Evolutionary conservation across 2,329 filamentous ascomycete genomes (phyloP).

Genomic region (Fusarium nanum): DNA sequence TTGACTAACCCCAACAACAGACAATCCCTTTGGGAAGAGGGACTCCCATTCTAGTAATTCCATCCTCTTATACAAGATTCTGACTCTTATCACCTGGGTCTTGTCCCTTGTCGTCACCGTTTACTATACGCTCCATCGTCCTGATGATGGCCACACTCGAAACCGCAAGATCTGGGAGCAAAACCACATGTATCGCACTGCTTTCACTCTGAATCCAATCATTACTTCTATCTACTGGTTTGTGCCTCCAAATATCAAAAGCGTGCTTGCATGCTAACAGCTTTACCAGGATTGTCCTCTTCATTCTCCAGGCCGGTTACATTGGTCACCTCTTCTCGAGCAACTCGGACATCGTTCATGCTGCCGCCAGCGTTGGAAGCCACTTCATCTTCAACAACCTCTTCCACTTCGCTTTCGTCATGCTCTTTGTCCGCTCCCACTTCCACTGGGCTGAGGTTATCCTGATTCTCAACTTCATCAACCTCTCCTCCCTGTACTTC

Average conservation of each 20-base stretch:
- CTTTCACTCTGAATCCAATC: slow-evolving; percentile 78
- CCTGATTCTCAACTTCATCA: slow-evolving; percentile 83
- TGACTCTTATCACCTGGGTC: slow-evolving; percentile 80
- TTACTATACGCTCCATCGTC: slow-evolving; percentile 77
- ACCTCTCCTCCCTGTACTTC: slow-evolving; percentile 83
- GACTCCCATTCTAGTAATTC: slow-evolving; percentile 71
- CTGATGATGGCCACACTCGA: slow-evolving; percentile 69
- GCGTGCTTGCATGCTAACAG: slow-evolving; percentile 1
- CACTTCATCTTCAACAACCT: slow-evolving; percentile 91
- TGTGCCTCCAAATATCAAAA: background rate
- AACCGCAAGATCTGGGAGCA: slow-evolving; percentile 79
- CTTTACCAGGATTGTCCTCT: slow-evolving; percentile 72
- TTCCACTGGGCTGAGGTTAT: slow-evolving; percentile 83
- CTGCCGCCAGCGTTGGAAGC: slow-evolving; percentile 80
- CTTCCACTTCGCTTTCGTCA: slow-evolving; percentile 82
- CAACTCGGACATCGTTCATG: slow-evolving; percentile 70
- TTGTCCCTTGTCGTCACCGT: slow-evolving; percentile 77
- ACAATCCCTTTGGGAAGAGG: slow-evolving; percentile 80
- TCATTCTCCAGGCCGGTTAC: slow-evolving; percentile 81
- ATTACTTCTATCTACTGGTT: slow-evolving; percentile 82
- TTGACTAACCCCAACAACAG: slow-evolving; percentile 53
- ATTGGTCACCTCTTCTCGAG: slow-evolving; percentile 79
- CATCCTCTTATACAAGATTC: slow-evolving; percentile 78
- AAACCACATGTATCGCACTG: slow-evolving; percentile 73
- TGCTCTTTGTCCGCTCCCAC: slow-evolving; percentile 81